phyloP scores from a whole-genome alignment of 2,329 filamentous ascomycete species.

The Fusarium solani-melongenae region DNA sequence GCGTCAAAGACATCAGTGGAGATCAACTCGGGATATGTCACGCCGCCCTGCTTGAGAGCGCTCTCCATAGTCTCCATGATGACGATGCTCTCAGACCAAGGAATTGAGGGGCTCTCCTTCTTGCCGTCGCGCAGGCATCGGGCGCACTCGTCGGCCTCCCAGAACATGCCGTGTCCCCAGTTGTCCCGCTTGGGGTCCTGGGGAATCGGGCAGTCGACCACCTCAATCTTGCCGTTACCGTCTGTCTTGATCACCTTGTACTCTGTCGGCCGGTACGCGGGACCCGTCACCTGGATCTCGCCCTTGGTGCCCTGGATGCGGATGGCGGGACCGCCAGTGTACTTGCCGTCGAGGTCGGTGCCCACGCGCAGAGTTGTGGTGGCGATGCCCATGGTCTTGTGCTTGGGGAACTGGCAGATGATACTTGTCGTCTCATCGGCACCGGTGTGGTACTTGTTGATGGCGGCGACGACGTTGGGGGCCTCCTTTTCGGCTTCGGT shows the following conservation, averaged over 20 bases:
- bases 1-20: conserved; percentile 68
- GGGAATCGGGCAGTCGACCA: conserved; percentile 65
- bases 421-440: conserved; percentile 84
- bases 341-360: conserved; percentile 70
- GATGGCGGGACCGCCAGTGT: conserved; percentile 72
- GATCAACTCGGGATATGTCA: conserved; percentile 67
- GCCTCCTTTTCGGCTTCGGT: conserved; percentile 73
- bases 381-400: conserved; percentile 77
- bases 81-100: conserved; percentile 79
- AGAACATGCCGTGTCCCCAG: conserved; percentile 87
- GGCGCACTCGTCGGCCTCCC: conserved; percentile 85
- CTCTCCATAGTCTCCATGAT: conserved; percentile 82
- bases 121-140: conserved; percentile 80
- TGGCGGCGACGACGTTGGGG: conserved; percentile 75
- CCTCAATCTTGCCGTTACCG: conserved; percentile 58
- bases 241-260: conserved; percentile 72
- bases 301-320: conserved; percentile 84
- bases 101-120: conserved; percentile 77
- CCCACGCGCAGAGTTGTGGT: conserved; percentile 72
- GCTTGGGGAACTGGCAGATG: conserved; percentile 77
- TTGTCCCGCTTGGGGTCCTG: conserved; percentile 57
- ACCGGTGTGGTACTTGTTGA: conserved; percentile 79
- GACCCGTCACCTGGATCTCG: conserved; percentile 83
- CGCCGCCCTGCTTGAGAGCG: conserved; percentile 63
- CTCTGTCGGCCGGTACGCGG: conserved; percentile 74